These are phyloP conservation scores for Cladorrhinum sp. DNA, from an alignment of 2,329 filamentous ascomycete genomes.

Conservation along the genomic window DNA sequence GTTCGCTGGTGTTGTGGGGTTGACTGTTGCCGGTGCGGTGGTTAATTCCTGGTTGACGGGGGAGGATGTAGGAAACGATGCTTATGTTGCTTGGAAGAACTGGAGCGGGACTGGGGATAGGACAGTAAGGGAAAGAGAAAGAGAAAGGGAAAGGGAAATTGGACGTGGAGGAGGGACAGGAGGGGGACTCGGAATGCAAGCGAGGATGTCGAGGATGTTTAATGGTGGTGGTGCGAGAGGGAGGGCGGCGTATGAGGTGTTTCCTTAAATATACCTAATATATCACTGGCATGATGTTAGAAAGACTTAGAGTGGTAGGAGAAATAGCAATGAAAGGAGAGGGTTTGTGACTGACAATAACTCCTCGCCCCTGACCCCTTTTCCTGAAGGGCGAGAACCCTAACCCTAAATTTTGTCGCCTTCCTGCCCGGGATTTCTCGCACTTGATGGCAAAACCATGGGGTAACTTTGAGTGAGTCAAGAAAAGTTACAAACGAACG, in stretches of 20 bases:
- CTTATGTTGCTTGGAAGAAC: constrained; percentile 9
- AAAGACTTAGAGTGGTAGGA: no score
- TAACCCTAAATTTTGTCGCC: neutral
- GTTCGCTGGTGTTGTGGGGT: constrained; percentile 22
- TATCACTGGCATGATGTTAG: no score
- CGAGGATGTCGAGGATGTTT: constrained; percentile 5
- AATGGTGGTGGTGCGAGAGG: neutral
- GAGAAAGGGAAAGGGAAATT: no score
- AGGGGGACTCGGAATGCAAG: neutral
- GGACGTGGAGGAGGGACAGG: neutral
- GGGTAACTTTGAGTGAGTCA: neutral
- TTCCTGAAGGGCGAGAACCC: neutral
- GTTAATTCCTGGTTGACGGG: constrained; percentile 23
- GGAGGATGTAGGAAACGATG: constrained; percentile 18
- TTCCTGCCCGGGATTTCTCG: neutral
- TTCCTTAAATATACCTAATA: no score
- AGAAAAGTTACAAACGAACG: neutral
- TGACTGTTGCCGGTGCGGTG: constrained; percentile 19
- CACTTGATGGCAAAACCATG: neutral
- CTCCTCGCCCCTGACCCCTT: neutral
- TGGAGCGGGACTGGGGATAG: neutral
- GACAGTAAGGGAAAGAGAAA: no score
- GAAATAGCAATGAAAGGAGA: no score
- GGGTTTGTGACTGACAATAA: no score
- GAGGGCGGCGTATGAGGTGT: constrained; percentile 24